Evolutionary conservation across 2,329 filamentous ascomycete genomes (phyloP), one percentile per base, ranked within the genome.

Genomic region (Purpureocillium takamizusanense): DNA sequence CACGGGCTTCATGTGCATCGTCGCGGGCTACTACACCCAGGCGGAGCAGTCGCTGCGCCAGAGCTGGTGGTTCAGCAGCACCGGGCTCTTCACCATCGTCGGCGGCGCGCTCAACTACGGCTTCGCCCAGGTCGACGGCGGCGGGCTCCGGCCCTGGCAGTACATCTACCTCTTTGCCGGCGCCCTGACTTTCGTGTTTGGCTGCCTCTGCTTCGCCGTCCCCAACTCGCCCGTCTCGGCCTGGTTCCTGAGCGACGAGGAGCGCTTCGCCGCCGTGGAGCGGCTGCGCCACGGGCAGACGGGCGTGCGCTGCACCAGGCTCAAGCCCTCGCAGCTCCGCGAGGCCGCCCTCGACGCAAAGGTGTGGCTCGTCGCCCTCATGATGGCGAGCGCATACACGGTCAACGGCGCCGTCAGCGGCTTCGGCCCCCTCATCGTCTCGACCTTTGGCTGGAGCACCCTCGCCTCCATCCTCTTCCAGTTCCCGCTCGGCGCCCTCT

Each of bases 401-500:
- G 74, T 85, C 43, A 86, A 86, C 49, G 81, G 81, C 9, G 82
- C 81, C 7, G 76, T 86, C 10, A 74, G 70, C 28, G 81, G 81
- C 1, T 86, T 86, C 51, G 81, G 81, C 0, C 81, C 81, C 0
- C 61, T 86, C 2, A 86, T 86, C 42, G 80, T 86, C 1, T 78
- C 72, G 1, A 85, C 81, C 0, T 86, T 86, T 51, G 81, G 81
- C 39, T 85, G 72, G 60, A 68, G 67, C 16, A 69, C 74, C 0
- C 67, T 82, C 1, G 67, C 81, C 25, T 74, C 78, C 0, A 85
- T 88, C 42, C 66, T 87, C 0, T 79, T 83, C 52, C 83, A 88
- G 49, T 86, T 88, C 42, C 84, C 84, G 0, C 69, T 87, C 0
- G 83, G 83, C 2, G 80, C 62, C 0, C 54, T 88, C n/a, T 82